Conservation (phyloP, 2,329 filamentous ascomycete genomes). For the Ceratocystis smalleyi region DNA sequence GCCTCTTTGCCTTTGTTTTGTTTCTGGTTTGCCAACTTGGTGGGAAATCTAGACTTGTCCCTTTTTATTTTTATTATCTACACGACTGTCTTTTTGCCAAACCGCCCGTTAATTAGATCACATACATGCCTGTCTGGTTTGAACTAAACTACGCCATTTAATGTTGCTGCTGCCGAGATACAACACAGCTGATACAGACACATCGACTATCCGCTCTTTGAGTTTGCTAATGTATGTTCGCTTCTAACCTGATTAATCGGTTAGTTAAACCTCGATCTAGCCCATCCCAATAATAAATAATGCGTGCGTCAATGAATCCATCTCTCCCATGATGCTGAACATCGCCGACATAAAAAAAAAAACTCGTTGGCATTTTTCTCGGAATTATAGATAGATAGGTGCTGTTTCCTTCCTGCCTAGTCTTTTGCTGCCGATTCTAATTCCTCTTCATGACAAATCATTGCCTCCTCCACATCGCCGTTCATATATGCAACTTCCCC, state of each 20-base stretch:
- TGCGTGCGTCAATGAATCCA: not conserved
- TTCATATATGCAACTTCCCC: not conserved
- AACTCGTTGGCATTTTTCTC: not conserved
- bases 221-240: no score
- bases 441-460: not conserved
- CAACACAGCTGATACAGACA: no score
- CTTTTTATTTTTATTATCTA: not conserved
- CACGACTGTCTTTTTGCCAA: not conserved
- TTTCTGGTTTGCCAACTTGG: not conserved
- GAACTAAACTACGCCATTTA: no score
- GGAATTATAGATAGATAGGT: no score
- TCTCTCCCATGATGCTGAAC: not conserved
- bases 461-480: not conserved
- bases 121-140: no score
- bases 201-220: no score
- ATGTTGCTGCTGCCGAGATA: no score
- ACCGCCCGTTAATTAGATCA: no score
- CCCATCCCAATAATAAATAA: no score
- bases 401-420: not conserved
- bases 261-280: no score
- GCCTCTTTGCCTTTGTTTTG: not conserved
- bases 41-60: not conserved
- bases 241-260: no score
- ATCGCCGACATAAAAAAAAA: not conserved
- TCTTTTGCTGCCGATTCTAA: not conserved